Evolutionary conservation across 768 basidiomycete species (phyloP), one percentile per base, ranked within the genome.

Genomic region (Pleurotus platypus): DNA sequence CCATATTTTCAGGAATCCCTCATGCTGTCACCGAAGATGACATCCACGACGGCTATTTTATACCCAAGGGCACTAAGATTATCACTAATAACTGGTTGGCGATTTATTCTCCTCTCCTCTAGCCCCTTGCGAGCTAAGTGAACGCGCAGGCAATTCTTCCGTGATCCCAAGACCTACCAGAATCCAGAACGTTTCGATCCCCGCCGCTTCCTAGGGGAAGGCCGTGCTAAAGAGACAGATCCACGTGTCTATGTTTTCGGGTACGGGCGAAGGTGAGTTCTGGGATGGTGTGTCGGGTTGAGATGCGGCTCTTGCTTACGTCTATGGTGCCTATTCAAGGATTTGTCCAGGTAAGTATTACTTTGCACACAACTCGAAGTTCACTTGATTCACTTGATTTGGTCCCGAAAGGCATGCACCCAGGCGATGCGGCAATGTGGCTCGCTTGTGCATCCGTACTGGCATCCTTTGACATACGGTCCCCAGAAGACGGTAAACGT

Each of bases 241-340:
- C 84, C 86, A 58, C 81, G 81, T 55, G 75, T 75, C 48, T 66
- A 84, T 51, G 83, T 81, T 63, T 90, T 87, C 69, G 87, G 87
- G 3, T 90, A 87, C 63, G 87, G 87, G 47, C 74, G 87, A 69
- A 79, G 87, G 79, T 78, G 57, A 60, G 78, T n/a, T 20, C 20
- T 20, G 20, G 20, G 20, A 20, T 20, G 20, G 20, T 20, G 20
- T 20, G 20, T 20, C 20, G 20, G 20, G 20, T 20, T 20, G 20
- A 20, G 20, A 20, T 11, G n/a, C 39, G 12, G n/a, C 39, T n/a
- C 39, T n/a, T 11, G n/a, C 39, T n/a, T 11, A 40, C 39, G 11
- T 40, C 39, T 40, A 40, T n/a, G 39, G 39, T n/a, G 39, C 11
- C n/a, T 11, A 11, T n/a, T 40, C 39, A 11, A 40, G 39, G 39